Base-by-base conservation (phyloP, 148 eudicot genomes). In the Rhododendron ovatum region DNA sequence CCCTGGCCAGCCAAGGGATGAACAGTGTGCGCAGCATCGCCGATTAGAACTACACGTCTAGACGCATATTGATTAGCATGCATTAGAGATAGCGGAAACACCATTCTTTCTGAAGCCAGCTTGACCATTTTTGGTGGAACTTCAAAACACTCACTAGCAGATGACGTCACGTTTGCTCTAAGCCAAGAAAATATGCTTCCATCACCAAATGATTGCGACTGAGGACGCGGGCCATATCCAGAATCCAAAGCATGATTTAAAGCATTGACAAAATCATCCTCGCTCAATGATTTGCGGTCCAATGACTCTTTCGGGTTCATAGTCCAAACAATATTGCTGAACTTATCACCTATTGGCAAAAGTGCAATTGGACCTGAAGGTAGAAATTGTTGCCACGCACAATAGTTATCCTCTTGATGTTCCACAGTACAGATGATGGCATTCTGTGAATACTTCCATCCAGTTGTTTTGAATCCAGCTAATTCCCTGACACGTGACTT, bases 1-100 rank as follows among this genome's bases (percentile, higher is more conserved):
- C 99, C 99, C 90, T 98, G 99, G 85, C 99, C 99, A 51, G 98
- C 98, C 86, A 98, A 92, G 86, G 98, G 99, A 92, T 98, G 99
- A 85, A 98, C 98, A 35, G 98, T 98, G 86, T 98, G 99, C 20
- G 99, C 99, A 82, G 99, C 96, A 90, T 98, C 99, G 84, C 99
- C 99, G 80, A 98, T 88, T 35, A 98, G 95, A 88, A 81, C 98
- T 55, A 94, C 93, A 83, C 96, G 96, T 39, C 82, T 90, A n/a
- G 91, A 89, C 59, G 90, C 94, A 87, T 98, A 98, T 41, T 86
- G 74, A 76, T 91, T 90, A 69, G 98, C 92, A 89, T 98, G 99
- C 84, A 90, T 88, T 51, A 98, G 86, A 86, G 99, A 95, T 86
- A 98, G 81, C 2, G 99, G 99, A 80, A 98, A 98, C 87, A 87